Evolutionary conservation across 805 yeast genomes (phyloP).

Genomic region (Candida ipomoeae): DNA sequence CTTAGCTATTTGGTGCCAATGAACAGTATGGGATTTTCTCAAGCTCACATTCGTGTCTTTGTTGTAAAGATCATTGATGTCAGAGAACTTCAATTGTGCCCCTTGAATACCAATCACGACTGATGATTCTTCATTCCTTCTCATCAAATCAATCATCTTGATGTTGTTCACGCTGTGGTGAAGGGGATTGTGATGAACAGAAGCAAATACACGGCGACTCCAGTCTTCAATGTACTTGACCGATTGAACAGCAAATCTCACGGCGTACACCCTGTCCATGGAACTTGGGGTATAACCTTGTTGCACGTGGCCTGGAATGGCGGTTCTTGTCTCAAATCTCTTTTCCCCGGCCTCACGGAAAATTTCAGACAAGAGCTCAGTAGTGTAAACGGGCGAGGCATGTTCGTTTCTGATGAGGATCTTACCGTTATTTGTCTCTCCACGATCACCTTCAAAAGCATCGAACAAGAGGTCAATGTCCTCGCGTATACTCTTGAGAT

Average conservation of each 20-base stretch:
- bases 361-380: conserved; percentile 78
- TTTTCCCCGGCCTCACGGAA: conserved; percentile 74
- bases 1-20: conserved; percentile 60
- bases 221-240: conserved; percentile 72
- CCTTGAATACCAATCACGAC: conserved; percentile 73
- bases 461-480: conserved; percentile 47
- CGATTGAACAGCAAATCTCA: conserved; percentile 86
- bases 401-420: conserved; percentile 78
- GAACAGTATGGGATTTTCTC: conserved; percentile 65
- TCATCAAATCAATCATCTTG: conserved; percentile 19
- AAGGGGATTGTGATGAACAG: conserved; percentile 15
- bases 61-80: conserved; percentile 53
- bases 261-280: conserved; percentile 85
- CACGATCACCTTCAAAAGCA: conserved; percentile 68
- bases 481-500: conserved; percentile 21
- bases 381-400: conserved; percentile 77
- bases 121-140: conserved; percentile 26
- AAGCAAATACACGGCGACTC: conserved; percentile 18
- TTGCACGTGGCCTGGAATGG: conserved; percentile 97
- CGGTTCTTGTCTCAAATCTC: conserved; percentile 85
- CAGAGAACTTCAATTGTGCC: conserved; percentile 54
- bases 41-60: conserved; percentile 55
- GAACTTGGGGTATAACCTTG: conserved; percentile 96
- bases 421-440: conserved; percentile 80
- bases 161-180: conserved; percentile 20